Percentiles rank a stretch among this genome's conserved stretches.
phyloP scores from a whole-genome alignment of 2,329 filamentous ascomycete species.

The Venturia effusa region DNA sequence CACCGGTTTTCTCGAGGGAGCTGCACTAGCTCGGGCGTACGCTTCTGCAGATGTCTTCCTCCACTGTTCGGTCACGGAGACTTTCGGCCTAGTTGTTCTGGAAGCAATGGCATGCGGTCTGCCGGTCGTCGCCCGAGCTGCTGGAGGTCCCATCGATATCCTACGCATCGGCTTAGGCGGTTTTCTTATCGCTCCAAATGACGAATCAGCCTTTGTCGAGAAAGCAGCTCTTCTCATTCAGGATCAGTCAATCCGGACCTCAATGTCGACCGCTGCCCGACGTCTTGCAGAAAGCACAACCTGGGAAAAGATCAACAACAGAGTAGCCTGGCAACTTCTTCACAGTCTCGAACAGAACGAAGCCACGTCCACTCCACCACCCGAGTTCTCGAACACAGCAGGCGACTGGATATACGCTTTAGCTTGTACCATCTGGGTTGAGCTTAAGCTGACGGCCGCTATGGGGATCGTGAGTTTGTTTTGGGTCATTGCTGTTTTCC shows the following conservation, averaged over 20 bases:
- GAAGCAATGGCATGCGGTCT: slow-evolving; percentile 63
- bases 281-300: slow-evolving; percentile 51
- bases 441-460: slow-evolving; percentile 1
- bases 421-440: not conserved
- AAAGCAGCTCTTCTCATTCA: slow-evolving; percentile 40
- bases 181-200: slow-evolving; percentile 48
- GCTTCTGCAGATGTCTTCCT: slow-evolving; percentile 59
- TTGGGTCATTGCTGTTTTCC: slow-evolving; percentile 10
- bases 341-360: slow-evolving; percentile 26
- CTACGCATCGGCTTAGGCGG: slow-evolving; percentile 49
- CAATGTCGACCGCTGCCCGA: slow-evolving; percentile 40
- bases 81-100: slow-evolving; percentile 59
- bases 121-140: slow-evolving; percentile 57
- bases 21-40: slow-evolving; percentile 52
- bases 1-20: slow-evolving; percentile 52
- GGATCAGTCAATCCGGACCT: slow-evolving; percentile 33
- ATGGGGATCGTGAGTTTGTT: slow-evolving; percentile 10
- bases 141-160: slow-evolving; percentile 59
- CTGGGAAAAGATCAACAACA: slow-evolving; percentile 63
- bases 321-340: slow-evolving; percentile 53
- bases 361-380: not conserved
- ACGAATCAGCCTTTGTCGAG: slow-evolving; percentile 47
- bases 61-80: slow-evolving; percentile 62
- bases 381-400: not conserved
- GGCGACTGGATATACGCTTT: slow-evolving; percentile 3